Evolutionary conservation across 2,329 filamentous ascomycete genomes (phyloP).

Genomic region (Fusarium clavum): DNA sequence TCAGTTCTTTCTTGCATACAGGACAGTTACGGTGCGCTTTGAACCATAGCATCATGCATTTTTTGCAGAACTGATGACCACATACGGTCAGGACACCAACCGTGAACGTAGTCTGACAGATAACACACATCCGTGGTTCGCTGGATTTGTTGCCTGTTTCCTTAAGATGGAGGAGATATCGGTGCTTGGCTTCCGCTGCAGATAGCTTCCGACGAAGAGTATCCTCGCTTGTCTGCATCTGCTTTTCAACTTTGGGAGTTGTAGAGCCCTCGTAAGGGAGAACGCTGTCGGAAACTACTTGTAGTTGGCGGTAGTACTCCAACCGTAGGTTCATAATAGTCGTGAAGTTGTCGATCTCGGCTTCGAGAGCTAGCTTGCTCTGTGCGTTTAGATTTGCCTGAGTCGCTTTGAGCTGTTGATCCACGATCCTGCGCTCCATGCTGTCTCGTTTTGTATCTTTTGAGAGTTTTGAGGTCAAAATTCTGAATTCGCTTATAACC

Average conservation of each 20-base stretch:
- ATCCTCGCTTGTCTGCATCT: slow-evolving; percentile 50
- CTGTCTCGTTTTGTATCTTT: slow-evolving; percentile 64
- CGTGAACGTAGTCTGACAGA: slow-evolving; percentile 82
- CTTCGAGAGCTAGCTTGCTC: slow-evolving; percentile 66
- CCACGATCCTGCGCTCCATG: slow-evolving; percentile 74
- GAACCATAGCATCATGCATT: slow-evolving; percentile 87
- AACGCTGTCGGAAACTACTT: slow-evolving; percentile 90
- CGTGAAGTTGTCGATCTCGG: slow-evolving; percentile 81
- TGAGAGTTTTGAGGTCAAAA: slow-evolving; percentile 67
- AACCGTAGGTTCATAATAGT: slow-evolving; percentile 85
- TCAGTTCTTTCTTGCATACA: slow-evolving; percentile 80
- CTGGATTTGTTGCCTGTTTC: slow-evolving; percentile 70
- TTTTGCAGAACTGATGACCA: slow-evolving; percentile 91
- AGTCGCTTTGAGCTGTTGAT: slow-evolving; percentile 70
- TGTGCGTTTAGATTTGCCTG: slow-evolving; percentile 66
- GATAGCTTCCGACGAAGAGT: slow-evolving; percentile 68
- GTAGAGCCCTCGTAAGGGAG: slow-evolving; percentile 75
- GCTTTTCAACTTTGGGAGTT: slow-evolving; percentile 61
- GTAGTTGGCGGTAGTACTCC: slow-evolving; percentile 91
- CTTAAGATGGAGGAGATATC: slow-evolving; percentile 72
- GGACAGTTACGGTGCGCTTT: slow-evolving; percentile 80
- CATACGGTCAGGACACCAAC: slow-evolving; percentile 87
- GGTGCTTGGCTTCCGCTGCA: slow-evolving; percentile 75
- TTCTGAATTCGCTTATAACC: slow-evolving; percentile 76
- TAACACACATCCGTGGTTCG: slow-evolving; percentile 80